These are phyloP conservation scores for Penicillium cosmopolitanum DNA, from an alignment of 495 filamentous ascomycete species.

Conservation along the genomic window DNA sequence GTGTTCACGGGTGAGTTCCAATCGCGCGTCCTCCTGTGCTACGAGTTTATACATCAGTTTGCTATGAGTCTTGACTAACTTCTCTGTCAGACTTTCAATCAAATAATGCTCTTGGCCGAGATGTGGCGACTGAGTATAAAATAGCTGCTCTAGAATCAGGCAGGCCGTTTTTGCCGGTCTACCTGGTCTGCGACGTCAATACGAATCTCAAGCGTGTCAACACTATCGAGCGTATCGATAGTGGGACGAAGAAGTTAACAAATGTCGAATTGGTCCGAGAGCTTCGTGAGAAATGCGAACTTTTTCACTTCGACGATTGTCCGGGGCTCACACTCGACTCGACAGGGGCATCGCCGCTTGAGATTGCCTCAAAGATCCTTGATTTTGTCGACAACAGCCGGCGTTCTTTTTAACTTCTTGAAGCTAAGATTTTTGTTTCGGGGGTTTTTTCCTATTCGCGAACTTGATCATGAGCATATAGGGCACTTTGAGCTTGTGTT, in stretches of 20 bases:
- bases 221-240: constrained; percentile 1
- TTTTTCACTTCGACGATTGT: constrained; percentile 4
- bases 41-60: too few species aligned
- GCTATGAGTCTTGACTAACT: background rate
- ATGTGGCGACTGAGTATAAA: background rate
- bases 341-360: background rate
- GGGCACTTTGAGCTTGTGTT: background rate
- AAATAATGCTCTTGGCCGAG: background rate
- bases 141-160: background rate
- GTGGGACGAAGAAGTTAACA: constrained; percentile 4
- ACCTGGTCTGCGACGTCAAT: background rate
- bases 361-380: constrained; percentile 1
- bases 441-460: background rate
- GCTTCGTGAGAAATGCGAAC: background rate
- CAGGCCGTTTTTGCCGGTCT: background rate
- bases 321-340: background rate
- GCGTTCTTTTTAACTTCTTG: background rate
- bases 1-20: constrained; percentile 1
- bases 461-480: background rate
- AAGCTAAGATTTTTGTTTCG: background rate
- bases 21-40: background rate
- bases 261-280: constrained; percentile 1
- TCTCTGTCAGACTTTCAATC: background rate
- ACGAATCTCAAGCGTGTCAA: constrained; percentile 2
- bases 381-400: constrained; percentile 3